phyloP scores from a whole-genome alignment of 2,329 filamentous ascomycete genomes.

The Trichothecium roseum region DNA sequence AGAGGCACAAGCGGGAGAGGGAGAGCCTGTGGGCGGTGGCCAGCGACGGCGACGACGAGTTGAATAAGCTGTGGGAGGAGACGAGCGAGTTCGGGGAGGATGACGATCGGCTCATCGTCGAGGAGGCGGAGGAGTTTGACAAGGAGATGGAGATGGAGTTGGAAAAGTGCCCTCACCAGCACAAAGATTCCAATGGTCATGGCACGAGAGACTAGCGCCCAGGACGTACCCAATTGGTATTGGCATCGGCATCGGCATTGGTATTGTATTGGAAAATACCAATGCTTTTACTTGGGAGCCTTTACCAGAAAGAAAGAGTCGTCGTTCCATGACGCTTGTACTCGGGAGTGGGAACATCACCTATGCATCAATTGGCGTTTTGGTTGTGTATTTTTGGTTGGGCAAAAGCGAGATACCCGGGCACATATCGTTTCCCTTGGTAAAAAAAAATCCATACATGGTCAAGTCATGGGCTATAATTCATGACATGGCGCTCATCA shows the following conservation, averaged over 20 bases:
- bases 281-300: not conserved
- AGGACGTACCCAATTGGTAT: not conserved
- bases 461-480: too few relatives aligned
- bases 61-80: conserved; percentile 77
- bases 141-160: conserved; percentile 28
- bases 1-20: conserved; percentile 81
- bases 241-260: not conserved
- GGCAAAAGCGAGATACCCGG: too few relatives aligned
- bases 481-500: too few relatives aligned
- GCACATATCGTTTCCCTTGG: too few relatives aligned
- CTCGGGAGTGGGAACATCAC: too few relatives aligned
- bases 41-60: conserved; percentile 52
- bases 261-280: not conserved
- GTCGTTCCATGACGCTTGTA: too few relatives aligned
- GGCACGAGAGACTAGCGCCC: not conserved
- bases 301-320: too few relatives aligned
- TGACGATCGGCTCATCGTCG: conserved; percentile 64
- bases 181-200: conserved; percentile 18
- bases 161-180: conserved; percentile 25
- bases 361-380: too few relatives aligned
- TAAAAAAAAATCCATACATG: too few relatives aligned
- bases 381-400: too few relatives aligned
- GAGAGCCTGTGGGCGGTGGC: conserved; percentile 91
- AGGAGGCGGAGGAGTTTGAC: conserved; percentile 52
- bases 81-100: conserved; percentile 80